Percentiles rank a stretch among this genome's conserved stretches.
Evolutionary conservation across 129 eudicot species (phyloP).

Genomic region (Chrysanthemum seticuspe): DNA sequence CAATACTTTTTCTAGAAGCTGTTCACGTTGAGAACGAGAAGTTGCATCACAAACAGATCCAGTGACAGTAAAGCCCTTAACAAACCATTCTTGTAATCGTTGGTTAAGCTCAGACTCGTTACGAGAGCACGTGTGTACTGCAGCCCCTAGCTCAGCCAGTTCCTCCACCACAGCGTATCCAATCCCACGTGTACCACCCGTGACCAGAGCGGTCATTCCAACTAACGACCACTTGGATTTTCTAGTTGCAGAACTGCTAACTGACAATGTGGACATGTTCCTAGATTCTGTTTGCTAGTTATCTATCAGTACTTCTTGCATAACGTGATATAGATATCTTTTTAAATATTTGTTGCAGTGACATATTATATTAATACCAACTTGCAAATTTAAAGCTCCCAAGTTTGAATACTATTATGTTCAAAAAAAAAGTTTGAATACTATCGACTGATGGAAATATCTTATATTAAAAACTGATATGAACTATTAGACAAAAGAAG

Average conservation of each 20-base stretch:
- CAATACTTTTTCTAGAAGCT: background rate
- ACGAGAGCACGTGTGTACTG: background rate
- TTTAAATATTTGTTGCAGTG: no score
- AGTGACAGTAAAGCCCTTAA: background rate
- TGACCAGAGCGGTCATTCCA: conserved; percentile 3
- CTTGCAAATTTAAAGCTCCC: no score
- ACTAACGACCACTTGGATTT: background rate
- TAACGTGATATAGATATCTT: no score
- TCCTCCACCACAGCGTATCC: background rate
- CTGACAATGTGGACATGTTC: background rate
- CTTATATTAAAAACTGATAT: no score
- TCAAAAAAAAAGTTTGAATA: no score
- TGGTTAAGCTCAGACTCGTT: background rate
- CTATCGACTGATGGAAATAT: no score
- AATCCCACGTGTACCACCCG: conserved; percentile 7
- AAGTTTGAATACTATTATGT: no score
- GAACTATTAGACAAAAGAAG: no score
- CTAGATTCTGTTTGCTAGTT: background rate
- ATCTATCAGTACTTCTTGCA: no score
- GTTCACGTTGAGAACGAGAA: conserved; percentile 15
- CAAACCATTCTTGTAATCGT: conserved; percentile 1
- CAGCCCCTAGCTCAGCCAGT: background rate
- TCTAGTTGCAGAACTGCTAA: background rate
- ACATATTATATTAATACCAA: no score
- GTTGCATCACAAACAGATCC: conserved; percentile 2